Percentiles rank a stretch among this genome's conserved stretches.
Conservation (phyloP, 768 basidiomycete genomes). For the Boletus speciosus region DNA sequence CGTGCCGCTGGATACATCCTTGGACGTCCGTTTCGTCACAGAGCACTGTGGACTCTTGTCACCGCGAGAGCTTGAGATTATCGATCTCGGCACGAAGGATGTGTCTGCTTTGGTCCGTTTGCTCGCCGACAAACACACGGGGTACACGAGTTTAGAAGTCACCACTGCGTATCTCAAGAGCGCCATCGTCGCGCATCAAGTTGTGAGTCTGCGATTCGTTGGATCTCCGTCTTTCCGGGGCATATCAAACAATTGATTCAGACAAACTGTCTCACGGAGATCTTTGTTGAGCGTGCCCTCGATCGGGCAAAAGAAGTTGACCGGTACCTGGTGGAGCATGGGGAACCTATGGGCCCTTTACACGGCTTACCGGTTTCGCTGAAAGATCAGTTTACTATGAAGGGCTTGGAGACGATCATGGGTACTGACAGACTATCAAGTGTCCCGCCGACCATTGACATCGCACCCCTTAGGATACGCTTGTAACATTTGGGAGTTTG, state of each 20-base stretch:
- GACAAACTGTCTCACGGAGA: constrained; percentile 30
- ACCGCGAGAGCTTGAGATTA: constrained; percentile 17
- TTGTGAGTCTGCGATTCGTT: constrained; percentile 12
- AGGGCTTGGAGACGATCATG: constrained; percentile 60
- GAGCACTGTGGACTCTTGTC: constrained; percentile 24
- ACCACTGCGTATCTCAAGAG: constrained; percentile 30
- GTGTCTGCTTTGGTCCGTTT: constrained; percentile 19
- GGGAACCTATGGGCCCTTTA: constrained; percentile 38
- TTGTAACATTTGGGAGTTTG: constrained; percentile 54
- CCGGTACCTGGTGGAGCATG: constrained; percentile 16
- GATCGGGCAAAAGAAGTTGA: constrained; percentile 27
- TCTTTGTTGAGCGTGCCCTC: constrained; percentile 25
- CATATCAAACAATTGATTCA: background rate
- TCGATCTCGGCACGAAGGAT: constrained; percentile 25
- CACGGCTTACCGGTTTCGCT: constrained; percentile 44
- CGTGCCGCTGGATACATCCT: constrained; percentile 12
- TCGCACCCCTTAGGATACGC: constrained; percentile 41
- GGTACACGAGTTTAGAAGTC: constrained; percentile 26
- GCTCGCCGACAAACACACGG: constrained; percentile 19
- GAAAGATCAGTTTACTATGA: constrained; percentile 55
- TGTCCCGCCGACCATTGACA: background rate
- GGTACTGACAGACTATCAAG: constrained; percentile 26
- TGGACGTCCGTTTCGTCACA: constrained; percentile 21
- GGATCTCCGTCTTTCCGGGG: background rate
- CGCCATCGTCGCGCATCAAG: constrained; percentile 26